phyloP scores from a whole-genome alignment of 306 rosid species.

The Prunus salicina region DNA sequence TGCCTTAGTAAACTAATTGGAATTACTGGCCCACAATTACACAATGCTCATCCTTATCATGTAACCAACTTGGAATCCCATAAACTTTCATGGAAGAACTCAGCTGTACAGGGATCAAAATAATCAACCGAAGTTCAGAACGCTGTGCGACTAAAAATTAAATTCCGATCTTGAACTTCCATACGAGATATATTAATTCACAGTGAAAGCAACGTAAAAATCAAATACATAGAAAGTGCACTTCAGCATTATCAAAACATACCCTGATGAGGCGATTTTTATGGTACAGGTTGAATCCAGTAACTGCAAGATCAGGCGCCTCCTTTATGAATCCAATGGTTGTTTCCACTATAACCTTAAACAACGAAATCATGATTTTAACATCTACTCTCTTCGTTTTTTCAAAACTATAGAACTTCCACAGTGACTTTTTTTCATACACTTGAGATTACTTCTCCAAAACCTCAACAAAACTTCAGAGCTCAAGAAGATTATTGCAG shows the following conservation, averaged over 20 bases:
- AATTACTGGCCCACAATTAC: constrained; percentile 16
- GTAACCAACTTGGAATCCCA: constrained; percentile 14
- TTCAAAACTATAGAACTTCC: not conserved
- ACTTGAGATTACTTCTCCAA: not conserved
- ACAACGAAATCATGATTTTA: constrained; percentile 15
- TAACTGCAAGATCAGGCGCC: constrained; percentile 53
- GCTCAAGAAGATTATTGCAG: not conserved
- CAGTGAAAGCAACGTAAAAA: not conserved
- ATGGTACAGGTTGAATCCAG: constrained; percentile 86
- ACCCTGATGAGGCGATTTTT: constrained; percentile 97
- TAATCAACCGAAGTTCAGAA: not conserved
- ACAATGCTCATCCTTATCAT: constrained; percentile 11
- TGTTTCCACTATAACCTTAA: constrained; percentile 55
- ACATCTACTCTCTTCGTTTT: not conserved
- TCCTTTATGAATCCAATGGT: constrained; percentile 84
- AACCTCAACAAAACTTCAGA: not conserved
- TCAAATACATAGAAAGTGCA: constrained; percentile 7
- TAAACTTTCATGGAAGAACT: constrained; percentile 23
- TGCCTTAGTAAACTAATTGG: constrained; percentile 26
- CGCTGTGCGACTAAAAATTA: not conserved
- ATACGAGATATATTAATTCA: not conserved
- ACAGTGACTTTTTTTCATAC: not conserved
- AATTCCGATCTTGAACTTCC: not conserved
- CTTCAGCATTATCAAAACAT: constrained; percentile 30
- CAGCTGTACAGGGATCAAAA: not conserved